These are phyloP conservation scores for Trichosporon sp. DNA, from an alignment of 1,284 basidiomycete genomes.

Conservation along the genomic window DNA sequence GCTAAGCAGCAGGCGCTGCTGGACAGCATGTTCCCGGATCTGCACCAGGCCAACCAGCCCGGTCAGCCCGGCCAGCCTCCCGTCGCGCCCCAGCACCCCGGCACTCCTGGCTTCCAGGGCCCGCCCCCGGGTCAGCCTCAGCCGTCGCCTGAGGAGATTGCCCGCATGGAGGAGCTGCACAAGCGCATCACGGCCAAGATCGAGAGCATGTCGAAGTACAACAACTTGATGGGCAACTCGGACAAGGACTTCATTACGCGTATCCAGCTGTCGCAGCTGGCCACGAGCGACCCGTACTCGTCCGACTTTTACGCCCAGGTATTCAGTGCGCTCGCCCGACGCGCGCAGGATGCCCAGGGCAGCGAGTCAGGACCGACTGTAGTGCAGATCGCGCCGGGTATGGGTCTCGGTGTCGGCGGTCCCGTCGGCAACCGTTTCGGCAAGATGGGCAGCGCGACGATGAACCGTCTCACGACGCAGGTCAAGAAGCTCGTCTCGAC, in stretches of 20 bases:
- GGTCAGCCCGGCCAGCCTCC: slow-evolving; percentile 14
- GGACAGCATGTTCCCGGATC: slow-evolving; percentile 46
- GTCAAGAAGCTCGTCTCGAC: slow-evolving; percentile 94
- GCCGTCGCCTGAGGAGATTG: slow-evolving; percentile 37
- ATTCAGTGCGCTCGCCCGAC: slow-evolving; percentile 73
- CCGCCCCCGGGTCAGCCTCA: slow-evolving; percentile 7
- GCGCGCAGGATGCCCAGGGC: slow-evolving; percentile 60
- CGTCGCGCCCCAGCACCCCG: slow-evolving; percentile 21
- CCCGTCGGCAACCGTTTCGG: slow-evolving; percentile 56
- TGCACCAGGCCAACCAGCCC: slow-evolving; percentile 24
- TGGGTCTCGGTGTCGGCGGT: slow-evolving; percentile 71
- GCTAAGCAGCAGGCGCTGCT: slow-evolving; percentile 37
- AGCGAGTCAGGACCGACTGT: slow-evolving; percentile 59
- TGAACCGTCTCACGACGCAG: slow-evolving; percentile 95
- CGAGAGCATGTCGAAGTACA: slow-evolving; percentile 73
- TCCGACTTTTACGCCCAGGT: slow-evolving; percentile 99
- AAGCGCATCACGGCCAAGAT: slow-evolving; percentile 41
- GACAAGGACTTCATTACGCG: slow-evolving; percentile 99
- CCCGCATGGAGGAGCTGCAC: slow-evolving; percentile 32
- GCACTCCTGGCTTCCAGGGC: slow-evolving; percentile 10
- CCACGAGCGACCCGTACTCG: slow-evolving; percentile 90
- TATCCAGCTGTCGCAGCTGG: slow-evolving; percentile 96
- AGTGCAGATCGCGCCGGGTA: slow-evolving; percentile 66
- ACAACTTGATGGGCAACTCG: slow-evolving; percentile 83
- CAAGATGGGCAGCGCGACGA: slow-evolving; percentile 65